phyloP scores from a whole-genome alignment of 1,284 basidiomycete species.

The Apiotrichum gracile region DNA sequence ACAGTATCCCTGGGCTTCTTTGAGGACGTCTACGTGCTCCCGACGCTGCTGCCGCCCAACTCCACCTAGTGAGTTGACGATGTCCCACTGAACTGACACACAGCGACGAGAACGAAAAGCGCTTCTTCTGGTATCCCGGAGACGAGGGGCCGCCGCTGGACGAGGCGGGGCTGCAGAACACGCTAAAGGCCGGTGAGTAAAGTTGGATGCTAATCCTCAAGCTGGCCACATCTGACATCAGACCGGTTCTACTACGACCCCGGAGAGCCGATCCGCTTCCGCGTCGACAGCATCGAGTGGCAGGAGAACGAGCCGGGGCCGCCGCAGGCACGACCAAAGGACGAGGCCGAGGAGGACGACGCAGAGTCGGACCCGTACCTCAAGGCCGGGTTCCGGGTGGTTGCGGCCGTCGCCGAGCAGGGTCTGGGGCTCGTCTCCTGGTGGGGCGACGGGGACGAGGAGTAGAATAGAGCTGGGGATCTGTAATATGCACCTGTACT shows the following conservation, averaged over 20 bases:
- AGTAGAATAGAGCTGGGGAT: no score
- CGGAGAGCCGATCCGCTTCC: slow-evolving; percentile 76
- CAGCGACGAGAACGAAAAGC: slow-evolving; percentile 53
- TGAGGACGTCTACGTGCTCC: slow-evolving; percentile 77
- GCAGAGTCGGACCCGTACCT: slow-evolving; percentile 11
- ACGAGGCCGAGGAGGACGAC: slow-evolving; percentile 6
- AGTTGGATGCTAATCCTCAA: no score
- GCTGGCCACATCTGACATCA: slow-evolving; percentile 13
- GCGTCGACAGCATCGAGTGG: slow-evolving; percentile 82
- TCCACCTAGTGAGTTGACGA: slow-evolving; percentile 20
- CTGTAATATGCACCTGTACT: no score
- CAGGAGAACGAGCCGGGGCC: slow-evolving; percentile 87
- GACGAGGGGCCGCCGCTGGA: slow-evolving; percentile 48
- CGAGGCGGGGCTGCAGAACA: slow-evolving; percentile 56
- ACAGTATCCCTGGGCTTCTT: slow-evolving; percentile 87
- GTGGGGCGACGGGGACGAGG: slow-evolving; percentile 49
- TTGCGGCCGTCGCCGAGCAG: slow-evolving; percentile 78
- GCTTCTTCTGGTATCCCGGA: slow-evolving; percentile 69
- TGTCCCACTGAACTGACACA: not conserved
- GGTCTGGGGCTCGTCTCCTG: slow-evolving; percentile 64
- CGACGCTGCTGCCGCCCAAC: slow-evolving; percentile 59
- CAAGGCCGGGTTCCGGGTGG: slow-evolving; percentile 11
- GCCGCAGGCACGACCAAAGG: slow-evolving; percentile 21
- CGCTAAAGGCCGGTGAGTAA: slow-evolving; percentile 41
- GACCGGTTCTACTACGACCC: slow-evolving; percentile 81